Base-by-base conservation (phyloP, 164 flowering plant species). In the Chimonanthus praecox region DNA sequence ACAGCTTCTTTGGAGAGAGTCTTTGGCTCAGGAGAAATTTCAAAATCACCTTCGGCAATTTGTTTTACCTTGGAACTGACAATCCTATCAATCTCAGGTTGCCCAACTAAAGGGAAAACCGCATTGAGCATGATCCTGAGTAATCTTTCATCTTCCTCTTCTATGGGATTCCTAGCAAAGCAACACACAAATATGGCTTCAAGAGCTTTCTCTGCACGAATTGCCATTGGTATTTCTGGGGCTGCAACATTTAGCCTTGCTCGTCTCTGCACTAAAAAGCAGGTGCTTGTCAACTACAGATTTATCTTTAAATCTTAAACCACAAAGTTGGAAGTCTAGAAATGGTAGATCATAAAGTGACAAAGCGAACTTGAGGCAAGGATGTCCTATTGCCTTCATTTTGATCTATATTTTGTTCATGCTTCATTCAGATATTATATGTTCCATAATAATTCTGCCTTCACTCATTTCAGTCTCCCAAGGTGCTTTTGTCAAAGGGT, bases 151-250 rank as follows among this genome's bases (percentile, higher is more conserved):
- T 94, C 99, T 71, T 90, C 97, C 77, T 91, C 88, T 76, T 91
- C 97, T 43, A 94, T 89, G 3, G 80, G 88, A 75, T 89, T 92
- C 75, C 66, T 87, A 47, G 85, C 87, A 74, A 92, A 92, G 77
- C 90, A 91, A 74, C 97, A 91, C 0, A 89, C 83, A 71, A 91
- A 87, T 11, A 92, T 87, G 4, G 90, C 97, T 68, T 92, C 97
- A 58, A 92, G 87, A 50, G 99, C 92, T 81, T 94, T 94, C 84
- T 90, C 97, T 1, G 82, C 97, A 73, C 97, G 85, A 71, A 83
- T 43, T 75, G 82, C 91, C 95, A 94, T 91, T 16, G 97, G 92
- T 51, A 94, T 85, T 45, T 48, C 81, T 5, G 97, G 91, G 3
- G 83, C 69, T 3, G 83, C 77, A 44, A 71, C 82, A 20, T 81